These are phyloP conservation scores for Stereum hirsutum DNA, from an alignment of 1,284 basidiomycete species.

Conservation along the genomic window DNA sequence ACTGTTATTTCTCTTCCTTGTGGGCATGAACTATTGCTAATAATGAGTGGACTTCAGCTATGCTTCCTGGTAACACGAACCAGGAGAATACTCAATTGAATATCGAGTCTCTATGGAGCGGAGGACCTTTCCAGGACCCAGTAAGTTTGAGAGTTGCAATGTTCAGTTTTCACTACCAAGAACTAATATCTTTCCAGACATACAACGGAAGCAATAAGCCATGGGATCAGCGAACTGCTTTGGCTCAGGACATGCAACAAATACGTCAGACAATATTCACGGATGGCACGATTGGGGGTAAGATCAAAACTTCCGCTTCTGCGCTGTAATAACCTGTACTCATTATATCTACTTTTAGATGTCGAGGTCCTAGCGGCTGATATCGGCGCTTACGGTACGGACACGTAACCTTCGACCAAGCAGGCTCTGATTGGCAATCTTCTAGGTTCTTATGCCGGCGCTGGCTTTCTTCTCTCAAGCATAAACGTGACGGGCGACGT, in stretches of 20 bases:
- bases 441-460: conserved; percentile 59
- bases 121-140: conserved; percentile 60
- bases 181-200: conserved; percentile 23
- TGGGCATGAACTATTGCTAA: background rate
- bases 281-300: conserved; percentile 52
- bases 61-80: conserved; percentile 50
- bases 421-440: background rate
- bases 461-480: conserved; percentile 51
- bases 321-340: background rate
- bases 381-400: conserved; percentile 54
- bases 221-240: conserved; percentile 31
- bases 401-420: background rate
- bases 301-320: conserved; percentile 15
- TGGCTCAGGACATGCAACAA: conserved; percentile 39
- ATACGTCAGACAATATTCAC: conserved; percentile 51
- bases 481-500: conserved; percentile 31
- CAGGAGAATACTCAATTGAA: conserved; percentile 60
- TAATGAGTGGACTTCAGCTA: conserved; percentile 30
- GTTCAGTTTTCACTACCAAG: background rate
- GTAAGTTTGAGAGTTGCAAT: conserved; percentile 24
- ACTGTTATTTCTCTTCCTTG: conserved; percentile 2
- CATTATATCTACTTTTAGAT: conserved; percentile 27
- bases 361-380: conserved; percentile 42
- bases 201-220: conserved; percentile 68
- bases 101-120: conserved; percentile 68